Conservation (phyloP, 2,329 filamentous ascomycete genomes). For the Nemania bipapillata region DNA sequence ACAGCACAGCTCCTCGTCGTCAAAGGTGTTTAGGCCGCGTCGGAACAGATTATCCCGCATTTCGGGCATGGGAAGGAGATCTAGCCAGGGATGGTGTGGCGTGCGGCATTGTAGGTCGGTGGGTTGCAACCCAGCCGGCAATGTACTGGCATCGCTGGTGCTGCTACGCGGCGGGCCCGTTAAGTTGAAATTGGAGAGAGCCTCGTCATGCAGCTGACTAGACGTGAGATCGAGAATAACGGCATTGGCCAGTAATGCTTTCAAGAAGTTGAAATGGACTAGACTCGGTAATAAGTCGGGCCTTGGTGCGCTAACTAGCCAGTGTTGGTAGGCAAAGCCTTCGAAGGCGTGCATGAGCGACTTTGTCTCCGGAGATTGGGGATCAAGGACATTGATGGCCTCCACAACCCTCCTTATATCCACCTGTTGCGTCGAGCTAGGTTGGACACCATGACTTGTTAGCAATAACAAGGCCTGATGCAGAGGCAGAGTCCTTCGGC, state of each 20-base stretch:
- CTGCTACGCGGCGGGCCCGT: background rate
- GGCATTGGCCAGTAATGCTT: background rate
- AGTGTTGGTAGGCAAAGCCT: background rate
- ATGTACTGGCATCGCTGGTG: background rate
- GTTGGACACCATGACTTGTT: too few relatives aligned
- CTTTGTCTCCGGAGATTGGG: too few relatives aligned
- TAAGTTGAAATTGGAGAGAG: background rate
- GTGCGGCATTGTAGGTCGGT: slow-evolving; percentile 48
- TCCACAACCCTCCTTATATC: too few relatives aligned
- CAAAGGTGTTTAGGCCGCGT: slow-evolving; percentile 14
- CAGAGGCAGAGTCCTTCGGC: too few relatives aligned
- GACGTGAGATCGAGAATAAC: background rate
- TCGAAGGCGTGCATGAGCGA: slow-evolving; percentile 2
- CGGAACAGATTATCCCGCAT: slow-evolving; percentile 52
- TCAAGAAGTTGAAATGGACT: background rate
- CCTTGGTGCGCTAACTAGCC: background rate
- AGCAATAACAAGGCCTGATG: too few relatives aligned
- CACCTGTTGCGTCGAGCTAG: too few relatives aligned
- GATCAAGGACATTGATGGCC: too few relatives aligned
- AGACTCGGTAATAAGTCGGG: background rate
- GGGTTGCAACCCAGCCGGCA: slow-evolving; percentile 41
- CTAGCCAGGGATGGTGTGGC: slow-evolving; percentile 53
- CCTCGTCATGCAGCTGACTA: background rate
- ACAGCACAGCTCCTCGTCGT: slow-evolving; percentile 42
- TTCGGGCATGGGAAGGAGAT: slow-evolving; percentile 52